Percentiles rank a stretch among this genome's conserved stretches.
These are phyloP conservation scores for California macrophylla DNA, from an alignment of 441 rosid species.

Conservation along the genomic window DNA sequence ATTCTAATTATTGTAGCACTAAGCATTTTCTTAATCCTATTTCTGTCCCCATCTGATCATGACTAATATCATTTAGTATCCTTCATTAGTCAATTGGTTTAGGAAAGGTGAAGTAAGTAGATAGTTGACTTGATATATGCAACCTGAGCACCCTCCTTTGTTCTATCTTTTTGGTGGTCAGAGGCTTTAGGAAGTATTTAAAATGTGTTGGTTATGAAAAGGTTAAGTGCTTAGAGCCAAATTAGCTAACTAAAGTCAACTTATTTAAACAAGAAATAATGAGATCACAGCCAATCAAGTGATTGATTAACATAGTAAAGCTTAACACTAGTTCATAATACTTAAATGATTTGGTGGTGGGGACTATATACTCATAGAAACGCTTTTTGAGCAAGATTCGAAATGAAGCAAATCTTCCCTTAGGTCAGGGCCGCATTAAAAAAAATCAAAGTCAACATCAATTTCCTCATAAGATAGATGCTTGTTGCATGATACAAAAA, in stretches of 20 bases:
- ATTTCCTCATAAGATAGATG: neutral
- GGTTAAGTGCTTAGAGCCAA: neutral
- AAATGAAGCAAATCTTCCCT: neutral
- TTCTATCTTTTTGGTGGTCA: conserved; percentile 1
- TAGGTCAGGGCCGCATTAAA: neutral
- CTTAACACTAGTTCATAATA: neutral
- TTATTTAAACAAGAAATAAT: neutral
- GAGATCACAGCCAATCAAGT: conserved; percentile 9
- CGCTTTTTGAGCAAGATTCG: neutral
- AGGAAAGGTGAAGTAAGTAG: neutral
- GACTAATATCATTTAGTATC: neutral
- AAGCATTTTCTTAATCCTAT: neutral
- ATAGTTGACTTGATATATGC: neutral
- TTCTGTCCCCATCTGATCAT: neutral
- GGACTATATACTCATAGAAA: neutral
- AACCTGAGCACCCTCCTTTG: neutral
- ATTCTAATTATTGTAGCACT: neutral
- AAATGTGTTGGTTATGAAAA: conserved; percentile 4
- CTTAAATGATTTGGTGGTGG: conserved; percentile 6
- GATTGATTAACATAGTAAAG: conserved; percentile 11
- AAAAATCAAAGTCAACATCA: conserved; percentile 3
- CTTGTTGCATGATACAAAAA: neutral
- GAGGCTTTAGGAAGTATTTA: neutral
- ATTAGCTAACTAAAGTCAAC: conserved; percentile 11
- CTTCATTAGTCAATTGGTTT: neutral